phyloP scores from a whole-genome alignment of 1,139 yeast species.

The Keqinozyma sinolaborantium region DNA sequence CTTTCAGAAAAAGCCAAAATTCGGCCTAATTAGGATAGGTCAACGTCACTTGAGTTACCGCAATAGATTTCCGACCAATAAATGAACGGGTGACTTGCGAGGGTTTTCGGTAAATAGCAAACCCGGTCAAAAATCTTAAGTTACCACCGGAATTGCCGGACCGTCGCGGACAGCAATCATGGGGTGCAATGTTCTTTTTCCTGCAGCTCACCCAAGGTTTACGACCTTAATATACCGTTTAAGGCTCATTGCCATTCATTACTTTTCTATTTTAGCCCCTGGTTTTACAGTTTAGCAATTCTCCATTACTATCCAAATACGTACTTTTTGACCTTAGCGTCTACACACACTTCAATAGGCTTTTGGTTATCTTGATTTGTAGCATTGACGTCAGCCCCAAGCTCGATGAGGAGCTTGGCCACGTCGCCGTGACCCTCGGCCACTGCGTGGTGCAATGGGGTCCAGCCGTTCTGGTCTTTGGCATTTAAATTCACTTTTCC shows the following conservation, averaged over 20 bases:
- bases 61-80: not conserved
- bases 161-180: too few relatives aligned
- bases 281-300: too few relatives aligned
- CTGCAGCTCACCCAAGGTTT: too few relatives aligned
- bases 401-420: constrained; percentile 55
- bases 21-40: not conserved
- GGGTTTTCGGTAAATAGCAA: too few relatives aligned
- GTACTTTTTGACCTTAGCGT: constrained; percentile 13
- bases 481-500: constrained; percentile 65
- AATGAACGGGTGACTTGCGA: too few relatives aligned
- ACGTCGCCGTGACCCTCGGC: constrained; percentile 90
- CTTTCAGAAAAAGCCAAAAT: not conserved
- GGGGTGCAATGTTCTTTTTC: too few relatives aligned
- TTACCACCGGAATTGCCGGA: not conserved
- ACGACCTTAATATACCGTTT: not conserved
- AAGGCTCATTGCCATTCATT: too few relatives aligned
- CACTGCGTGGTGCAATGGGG: constrained; percentile 83
- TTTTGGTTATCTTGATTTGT: constrained; percentile 52
- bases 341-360: constrained; percentile 28
- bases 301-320: too few relatives aligned
- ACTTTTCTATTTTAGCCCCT: too few relatives aligned
- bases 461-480: constrained; percentile 74
- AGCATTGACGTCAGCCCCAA: constrained; percentile 62
- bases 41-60: not conserved
- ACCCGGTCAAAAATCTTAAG: too few relatives aligned